These are phyloP conservation scores for Spirogloea muscicola DNA, from an alignment of 139 green algal genomes.

Conservation along the genomic window DNA sequence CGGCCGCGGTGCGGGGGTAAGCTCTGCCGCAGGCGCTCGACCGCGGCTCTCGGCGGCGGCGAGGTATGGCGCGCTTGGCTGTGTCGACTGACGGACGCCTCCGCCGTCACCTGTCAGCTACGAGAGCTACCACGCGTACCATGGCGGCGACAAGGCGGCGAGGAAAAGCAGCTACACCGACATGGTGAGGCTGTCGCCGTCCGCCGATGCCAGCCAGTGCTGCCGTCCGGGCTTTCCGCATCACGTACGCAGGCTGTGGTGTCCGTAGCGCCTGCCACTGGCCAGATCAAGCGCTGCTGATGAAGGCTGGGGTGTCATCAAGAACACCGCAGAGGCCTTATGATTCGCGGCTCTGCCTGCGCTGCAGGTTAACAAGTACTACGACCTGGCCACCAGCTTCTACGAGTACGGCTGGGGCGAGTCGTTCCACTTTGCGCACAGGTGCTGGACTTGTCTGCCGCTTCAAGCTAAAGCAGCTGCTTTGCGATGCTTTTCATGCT, in stretches of 20 bases:
- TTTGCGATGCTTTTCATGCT: neutral
- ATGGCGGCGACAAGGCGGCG: conserved; percentile 30
- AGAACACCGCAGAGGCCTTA: too few species aligned
- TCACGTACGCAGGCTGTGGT: too few species aligned
- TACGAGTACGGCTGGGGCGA: conserved; percentile 72
- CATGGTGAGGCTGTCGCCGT: conserved; percentile 46
- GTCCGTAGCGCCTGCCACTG: too few species aligned
- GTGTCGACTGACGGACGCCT: too few species aligned
- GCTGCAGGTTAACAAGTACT: conserved; percentile 65
- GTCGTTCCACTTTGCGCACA: conserved; percentile 71
- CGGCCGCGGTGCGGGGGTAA: too few species aligned
- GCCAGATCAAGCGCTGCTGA: too few species aligned
- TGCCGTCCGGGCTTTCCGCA: neutral
- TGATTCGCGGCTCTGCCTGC: neutral
- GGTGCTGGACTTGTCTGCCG: conserved; percentile 10
- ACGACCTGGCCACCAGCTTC: conserved; percentile 63
- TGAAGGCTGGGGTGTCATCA: too few species aligned
- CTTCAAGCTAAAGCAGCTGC: neutral
- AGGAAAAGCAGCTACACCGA: conserved; percentile 53
- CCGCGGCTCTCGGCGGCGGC: too few species aligned
- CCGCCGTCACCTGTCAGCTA: conserved; percentile 34
- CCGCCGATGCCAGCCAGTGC: neutral
- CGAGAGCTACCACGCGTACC: conserved; percentile 45
- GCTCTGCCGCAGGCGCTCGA: too few species aligned
- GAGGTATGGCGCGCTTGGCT: too few species aligned